Conservation (phyloP, 306 rosid genomes). For the Cicer pinnatifidum region DNA sequence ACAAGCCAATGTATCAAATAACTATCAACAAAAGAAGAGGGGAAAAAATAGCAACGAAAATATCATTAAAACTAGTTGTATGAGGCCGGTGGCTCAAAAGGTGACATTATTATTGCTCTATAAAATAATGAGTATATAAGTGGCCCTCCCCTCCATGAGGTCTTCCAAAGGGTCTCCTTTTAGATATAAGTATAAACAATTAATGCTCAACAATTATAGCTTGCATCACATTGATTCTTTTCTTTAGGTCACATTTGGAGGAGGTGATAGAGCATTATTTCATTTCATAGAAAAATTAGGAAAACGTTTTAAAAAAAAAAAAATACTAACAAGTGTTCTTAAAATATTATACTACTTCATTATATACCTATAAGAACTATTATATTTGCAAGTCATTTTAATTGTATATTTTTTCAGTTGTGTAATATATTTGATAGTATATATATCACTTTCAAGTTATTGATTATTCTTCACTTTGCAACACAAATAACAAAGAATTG, state of each 20-base stretch:
- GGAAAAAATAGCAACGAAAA: slow-evolving; percentile 30
- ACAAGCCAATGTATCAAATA: slow-evolving; percentile 50
- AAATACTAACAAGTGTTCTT: no score
- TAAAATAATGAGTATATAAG: slow-evolving; percentile 47
- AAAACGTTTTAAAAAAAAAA: no score
- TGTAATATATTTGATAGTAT: no score
- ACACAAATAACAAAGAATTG: no score
- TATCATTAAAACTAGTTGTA: slow-evolving; percentile 54
- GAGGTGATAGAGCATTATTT: slow-evolving; percentile 6
- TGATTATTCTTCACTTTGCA: no score
- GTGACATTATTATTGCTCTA: slow-evolving; percentile 56
- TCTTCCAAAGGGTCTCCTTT: slow-evolving; percentile 49
- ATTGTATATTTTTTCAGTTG: no score
- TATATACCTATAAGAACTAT: no score
- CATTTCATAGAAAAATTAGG: not conserved
- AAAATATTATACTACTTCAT: no score
- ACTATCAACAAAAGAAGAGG: slow-evolving; percentile 45
- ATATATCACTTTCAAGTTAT: no score
- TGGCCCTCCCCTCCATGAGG: slow-evolving; percentile 64
- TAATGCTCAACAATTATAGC: slow-evolving; percentile 44
- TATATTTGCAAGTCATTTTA: no score
- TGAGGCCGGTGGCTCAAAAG: slow-evolving; percentile 36
- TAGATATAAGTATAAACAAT: slow-evolving; percentile 44
- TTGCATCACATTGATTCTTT: slow-evolving; percentile 44
- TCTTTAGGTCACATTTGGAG: slow-evolving; percentile 9